These are phyloP conservation scores for Trichoderma citrinoviride DNA, from an alignment of 2,329 filamentous ascomycete genomes.

Conservation along the genomic window DNA sequence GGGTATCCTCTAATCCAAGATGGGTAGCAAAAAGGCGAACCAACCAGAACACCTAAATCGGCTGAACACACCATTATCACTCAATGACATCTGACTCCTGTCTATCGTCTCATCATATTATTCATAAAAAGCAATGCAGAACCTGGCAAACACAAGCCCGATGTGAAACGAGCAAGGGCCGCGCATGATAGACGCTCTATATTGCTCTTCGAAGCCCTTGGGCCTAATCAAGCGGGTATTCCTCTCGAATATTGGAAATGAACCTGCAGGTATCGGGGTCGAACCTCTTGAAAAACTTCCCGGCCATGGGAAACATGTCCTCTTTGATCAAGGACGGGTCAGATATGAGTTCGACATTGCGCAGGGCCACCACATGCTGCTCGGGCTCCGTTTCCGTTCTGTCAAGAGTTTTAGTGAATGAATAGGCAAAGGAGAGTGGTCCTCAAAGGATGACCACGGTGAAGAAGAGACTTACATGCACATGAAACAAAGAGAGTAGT, in stretches of 20 bases:
- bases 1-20: background rate
- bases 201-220: background rate
- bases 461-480: slow-evolving; percentile 65
- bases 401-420: background rate
- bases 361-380: slow-evolving; percentile 53
- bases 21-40: background rate
- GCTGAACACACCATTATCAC: background rate
- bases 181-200: background rate
- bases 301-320: slow-evolving; percentile 66
- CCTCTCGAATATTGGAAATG: slow-evolving; percentile 74
- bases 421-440: background rate
- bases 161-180: background rate
- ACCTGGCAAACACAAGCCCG: background rate
- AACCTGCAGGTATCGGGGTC: slow-evolving; percentile 65
- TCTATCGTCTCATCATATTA: background rate
- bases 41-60: background rate
- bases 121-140: background rate
- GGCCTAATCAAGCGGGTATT: slow-evolving; percentile 80
- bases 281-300: slow-evolving; percentile 86
- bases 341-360: slow-evolving; percentile 69
- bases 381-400: slow-evolving; percentile 37
- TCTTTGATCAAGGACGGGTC: slow-evolving; percentile 49
- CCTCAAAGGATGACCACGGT: background rate
- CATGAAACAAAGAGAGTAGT: slow-evolving; percentile 64
- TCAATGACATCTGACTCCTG: background rate